Percentiles rank a stretch among this genome's conserved stretches.
These are phyloP conservation scores for Trichophyton simii DNA, from an alignment of 2,329 filamentous ascomycete genomes.

Conservation along the genomic window DNA sequence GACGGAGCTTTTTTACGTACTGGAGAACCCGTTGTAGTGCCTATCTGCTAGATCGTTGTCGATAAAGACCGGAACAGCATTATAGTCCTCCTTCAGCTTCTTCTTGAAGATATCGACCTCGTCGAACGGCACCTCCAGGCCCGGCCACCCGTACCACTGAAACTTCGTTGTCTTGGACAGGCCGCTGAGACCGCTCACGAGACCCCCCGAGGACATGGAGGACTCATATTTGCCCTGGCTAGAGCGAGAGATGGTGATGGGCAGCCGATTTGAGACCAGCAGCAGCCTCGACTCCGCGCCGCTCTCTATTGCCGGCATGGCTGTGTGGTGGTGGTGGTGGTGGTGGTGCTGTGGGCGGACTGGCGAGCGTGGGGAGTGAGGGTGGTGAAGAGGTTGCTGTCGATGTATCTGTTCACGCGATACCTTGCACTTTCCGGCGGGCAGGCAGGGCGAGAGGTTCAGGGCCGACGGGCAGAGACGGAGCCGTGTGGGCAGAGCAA, in stretches of 20 bases:
- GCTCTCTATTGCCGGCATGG: conserved; percentile 27
- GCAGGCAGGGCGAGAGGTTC: background rate
- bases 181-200: conserved; percentile 86
- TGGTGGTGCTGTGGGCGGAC: background rate
- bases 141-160: conserved; percentile 98
- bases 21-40: conserved; percentile 97
- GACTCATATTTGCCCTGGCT: conserved; percentile 87
- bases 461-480: background rate
- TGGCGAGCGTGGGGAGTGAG: background rate
- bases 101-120: conserved; percentile 64
- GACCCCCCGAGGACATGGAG: conserved; percentile 90
- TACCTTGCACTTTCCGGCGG: background rate
- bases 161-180: conserved; percentile 86
- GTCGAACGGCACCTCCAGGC: conserved; percentile 74
- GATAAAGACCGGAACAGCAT: conserved; percentile 83
- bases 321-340: background rate
- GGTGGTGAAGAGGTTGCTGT: background rate
- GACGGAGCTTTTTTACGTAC: conserved; percentile 43
- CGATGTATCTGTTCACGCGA: background rate
- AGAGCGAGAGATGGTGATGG: conserved; percentile 89
- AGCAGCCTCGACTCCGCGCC: conserved; percentile 46
- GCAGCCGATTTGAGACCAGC: conserved; percentile 85
- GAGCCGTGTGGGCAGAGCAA: background rate
- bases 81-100: conserved; percentile 73
- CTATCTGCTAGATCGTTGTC: conserved; percentile 85